phyloP scores from a whole-genome alignment of 257 asterid species.

The Solanum sejunctum region DNA sequence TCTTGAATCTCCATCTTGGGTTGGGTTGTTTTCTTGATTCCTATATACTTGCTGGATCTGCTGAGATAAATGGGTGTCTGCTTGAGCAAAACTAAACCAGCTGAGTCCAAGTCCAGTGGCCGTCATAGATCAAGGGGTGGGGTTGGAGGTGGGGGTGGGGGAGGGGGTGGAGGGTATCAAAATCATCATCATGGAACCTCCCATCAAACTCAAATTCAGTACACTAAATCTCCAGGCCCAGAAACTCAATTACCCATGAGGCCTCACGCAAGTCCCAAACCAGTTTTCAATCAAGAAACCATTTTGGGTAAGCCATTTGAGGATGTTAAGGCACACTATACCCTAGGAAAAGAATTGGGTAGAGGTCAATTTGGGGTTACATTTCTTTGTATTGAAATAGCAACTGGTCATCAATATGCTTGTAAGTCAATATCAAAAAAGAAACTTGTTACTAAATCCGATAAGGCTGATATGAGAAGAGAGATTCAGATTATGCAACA shows the following conservation, averaged over 20 bases:
- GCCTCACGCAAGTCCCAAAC: slow-evolving; percentile 21
- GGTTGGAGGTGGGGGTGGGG: not conserved
- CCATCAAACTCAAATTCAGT: slow-evolving; percentile 30
- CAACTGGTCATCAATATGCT: slow-evolving; percentile 39
- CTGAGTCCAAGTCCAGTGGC: slow-evolving; percentile 3
- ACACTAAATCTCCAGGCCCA: slow-evolving; percentile 37
- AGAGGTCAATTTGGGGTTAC: slow-evolving; percentile 76
- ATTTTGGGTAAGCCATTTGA: slow-evolving; percentile 53
- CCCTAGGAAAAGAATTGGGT: slow-evolving; percentile 53
- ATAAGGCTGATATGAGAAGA: slow-evolving; percentile 65
- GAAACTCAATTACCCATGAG: slow-evolving; percentile 26
- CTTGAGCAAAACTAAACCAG: slow-evolving; percentile 6
- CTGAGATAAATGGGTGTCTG: slow-evolving; percentile 13
- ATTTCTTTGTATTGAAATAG: slow-evolving; percentile 33
- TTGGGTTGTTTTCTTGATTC: not conserved
- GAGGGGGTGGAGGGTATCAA: not conserved
- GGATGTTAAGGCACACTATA: slow-evolving; percentile 34
- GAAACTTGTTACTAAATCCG: slow-evolving; percentile 45
- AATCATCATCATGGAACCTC: not conserved
- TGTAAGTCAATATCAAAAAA: slow-evolving; percentile 67
- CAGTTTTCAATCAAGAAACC: slow-evolving; percentile 19
- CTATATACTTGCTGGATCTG: not conserved
- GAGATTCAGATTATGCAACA: slow-evolving; percentile 83
- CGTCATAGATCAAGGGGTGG: slow-evolving; percentile 10
- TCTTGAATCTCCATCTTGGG: not conserved